Base-by-base conservation (phyloP, 2,329 filamentous ascomycete species). In the Talaromyces verruculosus region DNA sequence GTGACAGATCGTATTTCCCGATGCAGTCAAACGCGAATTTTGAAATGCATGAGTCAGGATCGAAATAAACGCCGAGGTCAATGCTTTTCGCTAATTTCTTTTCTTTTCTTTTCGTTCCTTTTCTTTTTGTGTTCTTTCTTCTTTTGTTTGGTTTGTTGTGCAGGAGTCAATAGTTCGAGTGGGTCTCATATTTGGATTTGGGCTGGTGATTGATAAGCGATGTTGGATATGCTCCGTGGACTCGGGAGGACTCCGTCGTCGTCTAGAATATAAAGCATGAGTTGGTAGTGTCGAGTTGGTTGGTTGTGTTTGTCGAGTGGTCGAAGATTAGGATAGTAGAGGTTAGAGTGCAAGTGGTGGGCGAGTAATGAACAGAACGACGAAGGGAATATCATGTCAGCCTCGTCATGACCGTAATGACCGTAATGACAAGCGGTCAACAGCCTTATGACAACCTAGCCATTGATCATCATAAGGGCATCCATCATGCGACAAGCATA, bases 21-120 rank as follows among this genome's bases (percentile, higher is more conserved):
- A 37, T 13, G 28, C 30, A 35, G 30, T 19, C 51, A 35, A 30
- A 13, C 8, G 51, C 51, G 51, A 5, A 22, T 33, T 35, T 15
- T 17, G 47, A 19, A 15, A n/a, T 8, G n/a, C 19, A 37, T 19
- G 53, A 39, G 33, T 57, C 53, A 57, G 33, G n/a, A 39, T 57
- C 19, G 51, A 37, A 55, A 37, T 57, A 57, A 55, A 57, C 53
- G 53, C 53, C 33, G 33, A 57, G 19, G 33, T 25, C 33, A 57
- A 57, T 57, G 53, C 53, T 57, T 37, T 39, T 15, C 17, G 28
- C n/a, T 39, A 22, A 4, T 35, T 15, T 22, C 10, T 22, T 35
- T 35, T 22, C 10, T 15, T 35, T 22, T 53, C 11, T 13, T 30
- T 15, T 25, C 25, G 2, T 25, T 25, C 4, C 25, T 3, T 25